Conservation (phyloP, 2,329 filamentous ascomycete genomes). For the Blastomyces gilchristii region DNA sequence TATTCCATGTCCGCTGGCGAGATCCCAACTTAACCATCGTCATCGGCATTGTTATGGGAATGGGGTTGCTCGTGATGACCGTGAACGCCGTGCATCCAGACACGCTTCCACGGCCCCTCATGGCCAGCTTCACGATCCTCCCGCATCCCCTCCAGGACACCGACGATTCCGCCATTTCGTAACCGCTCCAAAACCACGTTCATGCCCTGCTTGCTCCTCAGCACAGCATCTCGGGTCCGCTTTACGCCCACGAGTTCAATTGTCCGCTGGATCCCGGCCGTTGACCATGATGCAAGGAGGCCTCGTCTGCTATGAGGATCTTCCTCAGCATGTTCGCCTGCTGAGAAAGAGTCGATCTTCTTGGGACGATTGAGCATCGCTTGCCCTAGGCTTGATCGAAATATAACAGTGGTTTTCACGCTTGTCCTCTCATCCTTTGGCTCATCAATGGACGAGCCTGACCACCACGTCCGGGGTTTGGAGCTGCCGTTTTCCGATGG, state of each 20-base stretch:
- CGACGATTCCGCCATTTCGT: conserved; percentile 55
- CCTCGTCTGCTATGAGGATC: conserved; percentile 45
- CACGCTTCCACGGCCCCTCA: conserved; percentile 34
- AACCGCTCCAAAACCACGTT: conserved; percentile 55
- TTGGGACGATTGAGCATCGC: conserved; percentile 38
- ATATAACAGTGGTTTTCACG: conserved; percentile 52
- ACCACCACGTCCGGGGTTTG: conserved; percentile 7
- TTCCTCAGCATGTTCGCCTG: conserved; percentile 33
- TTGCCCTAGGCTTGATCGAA: conserved; percentile 52
- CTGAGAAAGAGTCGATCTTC: conserved; percentile 28
- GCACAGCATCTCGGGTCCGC: conserved; percentile 49
- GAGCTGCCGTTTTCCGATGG: conserved; percentile 16
- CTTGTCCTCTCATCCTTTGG: conserved; percentile 41
- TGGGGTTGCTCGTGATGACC: conserved; percentile 5
- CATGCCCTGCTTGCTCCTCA: conserved; percentile 57
- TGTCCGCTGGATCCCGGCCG: conserved; percentile 50
- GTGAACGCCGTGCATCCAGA: conserved; percentile 30
- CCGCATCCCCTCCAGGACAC: conserved; percentile 60
- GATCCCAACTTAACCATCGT: conserved; percentile 1
- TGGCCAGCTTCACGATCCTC: conserved; percentile 43
- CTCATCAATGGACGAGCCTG: conserved; percentile 29
- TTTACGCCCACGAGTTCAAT: conserved; percentile 54
- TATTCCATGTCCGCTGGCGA: background rate
- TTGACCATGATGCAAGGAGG: conserved; percentile 50
- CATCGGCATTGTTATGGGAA: conserved; percentile 7